Evolutionary conservation across 768 basidiomycete species (phyloP).

Genomic region (Psilocybe cubensis): DNA sequence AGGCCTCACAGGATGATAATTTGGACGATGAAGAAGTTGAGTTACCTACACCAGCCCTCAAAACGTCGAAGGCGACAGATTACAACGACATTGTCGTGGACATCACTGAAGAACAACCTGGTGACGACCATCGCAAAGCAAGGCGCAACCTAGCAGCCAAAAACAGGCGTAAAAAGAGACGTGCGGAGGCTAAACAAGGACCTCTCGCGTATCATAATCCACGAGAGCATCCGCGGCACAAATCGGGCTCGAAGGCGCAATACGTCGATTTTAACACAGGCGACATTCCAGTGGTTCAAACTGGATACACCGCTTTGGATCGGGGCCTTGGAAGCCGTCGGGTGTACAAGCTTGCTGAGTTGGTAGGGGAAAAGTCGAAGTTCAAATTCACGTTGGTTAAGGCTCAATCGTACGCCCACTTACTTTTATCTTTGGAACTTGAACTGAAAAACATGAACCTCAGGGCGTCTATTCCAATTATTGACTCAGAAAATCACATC

Average conservation of each 20-base stretch:
- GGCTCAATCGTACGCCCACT: background rate
- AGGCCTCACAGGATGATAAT: no score
- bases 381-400: background rate
- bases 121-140: no score
- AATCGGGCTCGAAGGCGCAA: background rate
- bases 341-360: background rate
- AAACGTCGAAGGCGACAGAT: no score
- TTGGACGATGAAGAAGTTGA: no score
- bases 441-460: no score
- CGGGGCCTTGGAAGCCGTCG: background rate
- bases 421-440: background rate
- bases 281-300: background rate
- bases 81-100: no score
- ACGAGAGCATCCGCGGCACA: background rate
- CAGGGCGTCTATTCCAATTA: background rate
- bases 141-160: no score
- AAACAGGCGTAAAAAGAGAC: no score
- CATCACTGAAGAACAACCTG: no score
- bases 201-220: no score
- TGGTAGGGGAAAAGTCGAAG: background rate
- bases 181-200: no score
- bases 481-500: background rate
- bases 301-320: background rate
- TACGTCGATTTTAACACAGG: background rate
- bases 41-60: no score